Evolutionary conservation across 2,329 filamentous ascomycete species (phyloP), one percentile per base, ranked within the genome.

Genomic region (Apiospora hydei): DNA sequence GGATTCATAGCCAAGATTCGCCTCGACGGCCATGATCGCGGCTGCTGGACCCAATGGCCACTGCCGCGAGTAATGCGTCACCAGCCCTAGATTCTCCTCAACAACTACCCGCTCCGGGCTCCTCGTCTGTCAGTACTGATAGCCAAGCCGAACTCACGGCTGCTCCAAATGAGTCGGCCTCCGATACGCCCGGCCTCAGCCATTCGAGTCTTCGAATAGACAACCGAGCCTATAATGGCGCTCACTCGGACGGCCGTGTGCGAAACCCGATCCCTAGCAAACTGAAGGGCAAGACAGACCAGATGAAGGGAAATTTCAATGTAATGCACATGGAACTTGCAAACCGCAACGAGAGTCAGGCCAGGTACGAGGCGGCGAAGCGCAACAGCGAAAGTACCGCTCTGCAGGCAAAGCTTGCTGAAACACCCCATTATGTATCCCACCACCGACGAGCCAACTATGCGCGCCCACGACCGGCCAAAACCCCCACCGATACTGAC

Each of bases 221-320:
- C 51, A 71, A 71, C 70, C 69, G 70, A 61, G 71, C 71, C 26
- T 69, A 53, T 41, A 71, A 70, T 68, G 72, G 70, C 57, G 61
- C 71, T 53, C 79, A 79, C 49, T 80, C 82, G 44, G 87, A 89
- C 78, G 86, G 86, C 61, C 84, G 87, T 34, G 84, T 88, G 18
- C 81, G 87, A 71, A 90, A 90, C 73, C 88, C 89, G 1, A 85
- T 91, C 2, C 89, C 90, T 5, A 89, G 86, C 79, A 91, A 90
- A 78, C 82, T 91, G 70, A 89, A 91, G 77, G 88, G 88, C 73
- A 88, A 87, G 75, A 86, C 87, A 26, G 85, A 88, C 74, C 83
- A 84, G 38, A 87, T 85, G 76, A 88, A 88, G 73, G 89, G 89
- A 41, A 90, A 90, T 75, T 92, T 92, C 78, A 84, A 85, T 66